phyloP scores from a whole-genome alignment of 345 rosid genomes.

The Boechera divaricarpa region DNA sequence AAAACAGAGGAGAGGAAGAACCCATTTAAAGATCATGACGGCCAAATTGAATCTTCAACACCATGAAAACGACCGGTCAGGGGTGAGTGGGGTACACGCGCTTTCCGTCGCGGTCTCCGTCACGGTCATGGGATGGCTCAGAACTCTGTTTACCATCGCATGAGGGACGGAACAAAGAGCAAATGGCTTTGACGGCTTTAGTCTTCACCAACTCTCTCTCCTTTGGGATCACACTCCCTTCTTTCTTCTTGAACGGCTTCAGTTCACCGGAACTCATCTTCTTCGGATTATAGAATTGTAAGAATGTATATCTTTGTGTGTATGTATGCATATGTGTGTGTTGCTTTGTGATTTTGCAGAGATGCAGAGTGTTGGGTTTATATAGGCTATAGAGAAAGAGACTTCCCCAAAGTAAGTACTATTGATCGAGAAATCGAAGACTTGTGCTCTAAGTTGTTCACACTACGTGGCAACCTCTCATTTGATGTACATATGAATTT shows the following conservation, averaged over 20 bases:
- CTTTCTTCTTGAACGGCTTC: constrained; percentile 47
- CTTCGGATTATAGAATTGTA: background rate
- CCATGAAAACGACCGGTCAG: constrained; percentile 9
- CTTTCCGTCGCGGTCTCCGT: background rate
- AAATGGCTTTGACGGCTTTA: constrained; percentile 40
- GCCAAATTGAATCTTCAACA: background rate
- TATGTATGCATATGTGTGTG: background rate
- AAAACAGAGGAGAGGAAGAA: constrained; percentile 18
- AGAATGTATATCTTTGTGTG: constrained; percentile 6
- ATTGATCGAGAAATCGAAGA: background rate
- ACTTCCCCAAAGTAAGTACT: background rate
- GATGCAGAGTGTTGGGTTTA: background rate
- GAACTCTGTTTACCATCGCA: constrained; percentile 11
- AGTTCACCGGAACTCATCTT: constrained; percentile 11
- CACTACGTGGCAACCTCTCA: constrained; percentile 13
- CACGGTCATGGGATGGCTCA: background rate
- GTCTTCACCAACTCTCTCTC: constrained; percentile 55
- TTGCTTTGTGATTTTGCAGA: constrained; percentile 1
- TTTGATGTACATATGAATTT: background rate
- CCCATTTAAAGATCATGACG: constrained; percentile 23
- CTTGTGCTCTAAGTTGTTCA: constrained; percentile 1
- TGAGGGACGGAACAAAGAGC: constrained; percentile 23
- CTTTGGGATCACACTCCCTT: constrained; percentile 51
- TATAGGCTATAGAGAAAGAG: constrained; percentile 9
- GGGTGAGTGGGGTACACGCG: constrained; percentile 33